Percentiles rank a stretch among this genome's conserved stretches.
phyloP scores from a whole-genome alignment of 345 rosid genomes.

The Acer negundo region DNA sequence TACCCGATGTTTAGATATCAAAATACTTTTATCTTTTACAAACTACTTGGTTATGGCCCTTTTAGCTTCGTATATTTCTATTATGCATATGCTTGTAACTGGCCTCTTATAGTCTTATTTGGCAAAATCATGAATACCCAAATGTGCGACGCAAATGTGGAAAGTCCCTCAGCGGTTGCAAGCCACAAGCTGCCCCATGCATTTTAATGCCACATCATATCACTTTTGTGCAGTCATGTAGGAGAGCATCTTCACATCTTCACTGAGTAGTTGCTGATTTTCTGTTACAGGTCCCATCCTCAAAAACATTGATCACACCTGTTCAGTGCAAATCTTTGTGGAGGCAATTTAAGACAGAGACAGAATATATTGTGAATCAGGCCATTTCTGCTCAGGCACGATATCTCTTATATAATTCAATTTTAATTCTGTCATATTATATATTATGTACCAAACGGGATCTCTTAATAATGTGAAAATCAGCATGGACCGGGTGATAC shows the following conservation, averaged over 20 bases:
- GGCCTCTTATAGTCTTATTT: not conserved
- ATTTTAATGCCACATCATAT: conserved; percentile 4
- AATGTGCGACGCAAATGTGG: not conserved
- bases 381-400: conserved; percentile 98
- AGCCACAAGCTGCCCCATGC: not conserved
- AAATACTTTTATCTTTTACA: conserved; percentile 1
- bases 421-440: conserved; percentile 2
- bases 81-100: not conserved
- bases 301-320: conserved; percentile 91
- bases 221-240: not conserved
- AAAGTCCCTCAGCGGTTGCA: not conserved
- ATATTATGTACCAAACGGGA: not conserved
- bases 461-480: not conserved
- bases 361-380: conserved; percentile 90
- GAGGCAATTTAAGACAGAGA: conserved; percentile 96
- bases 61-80: not conserved
- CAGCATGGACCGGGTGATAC: not conserved
- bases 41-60: not conserved
- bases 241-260: not conserved
- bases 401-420: not conserved
- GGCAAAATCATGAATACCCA: not conserved
- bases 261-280: conserved; percentile 6
- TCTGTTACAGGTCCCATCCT: conserved; percentile 59
- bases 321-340: conserved; percentile 96
- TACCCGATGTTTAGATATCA: not conserved